phyloP scores from a whole-genome alignment of 192 early-diverging fungal species.

The Radiomyces spectabilis region DNA sequence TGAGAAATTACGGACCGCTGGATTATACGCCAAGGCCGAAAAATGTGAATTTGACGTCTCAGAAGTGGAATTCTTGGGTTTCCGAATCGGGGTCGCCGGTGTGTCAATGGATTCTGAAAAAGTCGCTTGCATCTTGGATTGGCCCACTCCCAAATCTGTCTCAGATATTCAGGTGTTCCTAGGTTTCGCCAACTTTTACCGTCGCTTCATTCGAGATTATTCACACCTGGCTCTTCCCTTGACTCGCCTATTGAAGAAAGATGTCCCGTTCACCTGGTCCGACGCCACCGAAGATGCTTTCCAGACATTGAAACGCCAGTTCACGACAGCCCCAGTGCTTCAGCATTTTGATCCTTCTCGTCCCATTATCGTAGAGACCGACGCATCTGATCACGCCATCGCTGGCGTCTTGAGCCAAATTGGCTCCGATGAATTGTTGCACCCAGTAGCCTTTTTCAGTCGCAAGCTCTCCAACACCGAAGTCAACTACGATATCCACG shows the following conservation, averaged over 20 bases:
- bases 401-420: background rate
- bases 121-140: slow-evolving; percentile 9
- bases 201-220: slow-evolving; percentile 15
- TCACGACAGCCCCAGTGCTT: background rate
- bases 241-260: slow-evolving; percentile 8
- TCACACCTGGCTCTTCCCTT: slow-evolving; percentile 3
- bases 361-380: background rate
- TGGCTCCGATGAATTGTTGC: slow-evolving; percentile 8
- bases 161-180: slow-evolving; percentile 18
- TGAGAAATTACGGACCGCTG: background rate
- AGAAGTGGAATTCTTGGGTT: slow-evolving; percentile 10
- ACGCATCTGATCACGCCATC: slow-evolving; percentile 4
- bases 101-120: slow-evolving; percentile 6
- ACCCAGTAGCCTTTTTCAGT: too few species aligned
- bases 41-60: too few species aligned
- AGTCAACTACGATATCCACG: slow-evolving; percentile 31
- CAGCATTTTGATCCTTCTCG: background rate
- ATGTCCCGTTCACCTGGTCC: background rate
- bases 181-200: slow-evolving; percentile 18
- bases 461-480: slow-evolving; percentile 16
- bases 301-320: background rate
- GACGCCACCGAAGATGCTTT: background rate
- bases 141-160: slow-evolving; percentile 2
- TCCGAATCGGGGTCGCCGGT: background rate
- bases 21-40: background rate